Evolutionary conservation across 2,329 filamentous ascomycete genomes (phyloP).

Genomic region (Orbilia ellipsospora): DNA sequence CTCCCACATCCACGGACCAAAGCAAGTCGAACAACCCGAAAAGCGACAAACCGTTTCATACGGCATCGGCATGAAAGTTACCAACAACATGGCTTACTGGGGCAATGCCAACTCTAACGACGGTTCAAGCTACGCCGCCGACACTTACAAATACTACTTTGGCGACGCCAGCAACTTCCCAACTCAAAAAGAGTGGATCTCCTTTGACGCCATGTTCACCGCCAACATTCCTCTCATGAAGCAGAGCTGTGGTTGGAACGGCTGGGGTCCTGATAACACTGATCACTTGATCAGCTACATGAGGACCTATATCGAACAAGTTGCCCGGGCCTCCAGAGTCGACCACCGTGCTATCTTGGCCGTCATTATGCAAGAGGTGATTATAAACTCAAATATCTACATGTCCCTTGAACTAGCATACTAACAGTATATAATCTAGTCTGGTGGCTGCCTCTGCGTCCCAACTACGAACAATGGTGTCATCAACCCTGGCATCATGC

Average conservation of each 20-base stretch:
- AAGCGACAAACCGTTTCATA: constrained; percentile 18
- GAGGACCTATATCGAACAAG: constrained; percentile 44
- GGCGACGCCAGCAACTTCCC: constrained; percentile 43
- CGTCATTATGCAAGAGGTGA: constrained; percentile 64
- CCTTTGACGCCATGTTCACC: constrained; percentile 49
- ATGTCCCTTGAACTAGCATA: background rate
- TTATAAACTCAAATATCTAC: constrained; percentile 11
- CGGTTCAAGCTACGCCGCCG: constrained; percentile 13
- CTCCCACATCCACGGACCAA: constrained; percentile 28
- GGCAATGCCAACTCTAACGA: constrained; percentile 34
- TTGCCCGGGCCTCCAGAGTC: constrained; percentile 57
- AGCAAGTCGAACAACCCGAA: constrained; percentile 9
- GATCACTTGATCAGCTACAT: constrained; percentile 41
- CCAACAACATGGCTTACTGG: constrained; percentile 27
- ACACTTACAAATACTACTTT: constrained; percentile 44
- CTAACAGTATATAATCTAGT: constrained; percentile 56
- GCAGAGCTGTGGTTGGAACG: constrained; percentile 51
- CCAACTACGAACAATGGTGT: constrained; percentile 61
- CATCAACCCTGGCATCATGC: constrained; percentile 63
- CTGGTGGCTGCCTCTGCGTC: constrained; percentile 63
- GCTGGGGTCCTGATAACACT: constrained; percentile 50
- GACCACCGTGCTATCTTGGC: constrained; percentile 62
- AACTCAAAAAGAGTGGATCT: constrained; percentile 31
- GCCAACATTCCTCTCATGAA: constrained; percentile 50
- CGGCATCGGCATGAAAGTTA: constrained; percentile 35